Conservation (phyloP, 805 yeast genomes). For the Maudiozyma bulderi region DNA sequence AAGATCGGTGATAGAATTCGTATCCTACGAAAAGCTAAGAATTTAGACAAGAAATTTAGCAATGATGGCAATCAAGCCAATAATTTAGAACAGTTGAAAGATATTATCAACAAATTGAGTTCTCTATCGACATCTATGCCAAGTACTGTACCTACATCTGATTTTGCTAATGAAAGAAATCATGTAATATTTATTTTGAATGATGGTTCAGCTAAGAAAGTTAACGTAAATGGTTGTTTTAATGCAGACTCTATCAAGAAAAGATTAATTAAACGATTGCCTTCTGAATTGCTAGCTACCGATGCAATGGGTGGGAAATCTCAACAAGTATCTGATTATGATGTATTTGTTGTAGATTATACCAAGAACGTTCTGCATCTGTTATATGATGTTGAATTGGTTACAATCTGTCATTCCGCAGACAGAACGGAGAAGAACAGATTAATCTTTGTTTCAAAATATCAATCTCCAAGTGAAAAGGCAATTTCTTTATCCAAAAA, state of each 20-base stretch:
- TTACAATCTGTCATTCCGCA: slow-evolving; percentile 70
- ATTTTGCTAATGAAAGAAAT: slow-evolving; percentile 30
- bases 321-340: slow-evolving; percentile 35
- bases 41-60: slow-evolving; percentile 25
- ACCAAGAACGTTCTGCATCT: slow-evolving; percentile 33
- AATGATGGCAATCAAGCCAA: slow-evolving; percentile 4
- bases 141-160: slow-evolving; percentile 5
- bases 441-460: slow-evolving; percentile 53
- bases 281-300: slow-evolving; percentile 18
- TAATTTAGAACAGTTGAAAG: slow-evolving; percentile 11
- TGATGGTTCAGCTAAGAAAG: slow-evolving; percentile 60
- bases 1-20: slow-evolving; percentile 78
- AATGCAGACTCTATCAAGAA: slow-evolving; percentile 71
- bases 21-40: slow-evolving; percentile 47
- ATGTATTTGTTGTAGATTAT: slow-evolving; percentile 48
- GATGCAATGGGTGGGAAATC: slow-evolving; percentile 19
- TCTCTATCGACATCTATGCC: slow-evolving; percentile 10
- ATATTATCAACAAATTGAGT: slow-evolving; percentile 17
- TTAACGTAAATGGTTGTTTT: slow-evolving; percentile 70
- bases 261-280: slow-evolving; percentile 50
- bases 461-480: slow-evolving; percentile 51
- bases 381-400: slow-evolving; percentile 69
- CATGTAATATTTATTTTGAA: slow-evolving; percentile 60
- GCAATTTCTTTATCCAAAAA: slow-evolving; percentile 50
- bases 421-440: slow-evolving; percentile 64